Evolutionary conservation across 306 rosid genomes (phyloP), one percentile per base, ranked within the genome.

Genomic region (Alnus rubra): DNA sequence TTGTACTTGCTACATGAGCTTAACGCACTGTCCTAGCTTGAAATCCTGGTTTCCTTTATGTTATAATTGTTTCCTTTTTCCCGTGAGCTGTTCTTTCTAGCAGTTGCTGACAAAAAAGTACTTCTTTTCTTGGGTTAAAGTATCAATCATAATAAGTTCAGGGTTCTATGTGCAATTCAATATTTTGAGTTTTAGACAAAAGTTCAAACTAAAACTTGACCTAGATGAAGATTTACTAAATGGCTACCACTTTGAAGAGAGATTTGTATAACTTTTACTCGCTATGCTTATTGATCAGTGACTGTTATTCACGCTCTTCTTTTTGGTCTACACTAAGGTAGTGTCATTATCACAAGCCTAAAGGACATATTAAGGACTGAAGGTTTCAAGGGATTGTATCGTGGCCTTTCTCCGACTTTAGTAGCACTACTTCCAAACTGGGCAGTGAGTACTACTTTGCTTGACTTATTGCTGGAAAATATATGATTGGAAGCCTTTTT

Each of bases 391-490:
- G 99, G 99, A 77, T 30, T 95, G 93, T 95, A 93, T 84, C 93
- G 97, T 52, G 98, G 98, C 76, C 98, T 95, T 82, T 91, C 98
- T 51, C 98, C 98, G 35, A 95, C 97, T 69, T 78, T 95, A 81
- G 73, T 95, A n/a, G 98, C 99, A 9, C 83, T 92, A 77, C 99
- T 95, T 86, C 98, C 99, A 69, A 95, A 91, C 71, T 95, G 98
- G 99, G 98, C 98, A 9, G 99, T 95, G 92, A 87, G 98, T 93
- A 45, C 84, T 84, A 11, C 37, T 79, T 78, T 53, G 58, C 35
- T 63, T 75, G 75, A 45, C 59, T 63, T 80, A 10, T 63, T 63
- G 76, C 78, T 79, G 51, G 2, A 12, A n/a, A 52, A 19, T 63
- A 28, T 15, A 39, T 64, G 51, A 48, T 11, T 1, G 6, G 52